Evolutionary conservation across 176 grass and related monocot species (phyloP), one percentile per base, ranked within the genome.

Genomic region (Eleusine coracana): DNA sequence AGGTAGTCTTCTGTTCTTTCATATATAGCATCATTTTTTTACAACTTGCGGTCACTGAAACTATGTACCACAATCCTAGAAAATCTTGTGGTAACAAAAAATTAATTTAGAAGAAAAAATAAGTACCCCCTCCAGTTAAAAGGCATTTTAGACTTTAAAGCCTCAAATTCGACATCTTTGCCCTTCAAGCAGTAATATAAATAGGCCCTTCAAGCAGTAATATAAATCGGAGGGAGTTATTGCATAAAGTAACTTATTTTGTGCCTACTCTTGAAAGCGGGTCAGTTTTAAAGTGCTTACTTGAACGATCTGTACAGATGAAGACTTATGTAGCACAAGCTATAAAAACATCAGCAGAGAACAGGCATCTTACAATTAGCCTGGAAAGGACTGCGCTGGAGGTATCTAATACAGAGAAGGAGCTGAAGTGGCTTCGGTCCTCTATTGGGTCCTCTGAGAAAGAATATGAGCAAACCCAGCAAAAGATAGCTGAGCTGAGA

Each of bases 401-500:
- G 80, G 70, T 95, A 61, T 88, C 79, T 42, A 87, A 93, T 76
- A 84, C 91, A 48, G 96, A 98, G 82, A 98, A 89, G 85, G 92
- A 95, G 83, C 65, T 91, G 75, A 98, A 93, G 87, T 95, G 87
- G 88, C 92, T 98, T 72, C 79, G 85, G 44, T 93, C 88, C 49
- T 65, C 93, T 40, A 83, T 91, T 81, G 88, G 80, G 73, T 88
- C 89, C 23, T 86, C 86, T 82, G 86, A 91, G 81, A 98, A 93
- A 75, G 96, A 98, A 84, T 91, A 89, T 15, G 92, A 98, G 62
- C 73, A 77, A 66, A 95, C 91, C 86, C 88, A 98, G 73, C 89
- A 93, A 88, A 98, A 89, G 72, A 87, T 95, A 80, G 58, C 78
- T 70, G 92, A 95, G 62, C 73, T 98, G 72, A 98, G 73, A 81